Percentiles rank a stretch among this genome's conserved stretches.
phyloP scores from a whole-genome alignment of 23 red algal species.

The Gracilaria vermiculophylla region DNA sequence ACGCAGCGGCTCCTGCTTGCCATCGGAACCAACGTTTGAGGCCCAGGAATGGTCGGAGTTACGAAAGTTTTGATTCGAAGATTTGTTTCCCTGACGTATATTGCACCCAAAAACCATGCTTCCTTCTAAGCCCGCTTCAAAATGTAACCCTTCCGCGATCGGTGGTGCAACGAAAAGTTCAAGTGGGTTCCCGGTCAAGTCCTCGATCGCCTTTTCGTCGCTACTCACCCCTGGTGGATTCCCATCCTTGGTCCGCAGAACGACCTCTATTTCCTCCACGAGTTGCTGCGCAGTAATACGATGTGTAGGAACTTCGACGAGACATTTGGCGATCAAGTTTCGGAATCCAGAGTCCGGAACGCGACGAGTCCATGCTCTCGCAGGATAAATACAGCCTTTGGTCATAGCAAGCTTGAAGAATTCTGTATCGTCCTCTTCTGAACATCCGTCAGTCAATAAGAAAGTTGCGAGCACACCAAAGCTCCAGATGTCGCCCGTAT shows the following conservation, averaged over 20 bases:
- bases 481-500: constrained; percentile 43
- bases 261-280: background rate
- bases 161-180: no score
- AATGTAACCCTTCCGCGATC: background rate
- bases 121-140: background rate
- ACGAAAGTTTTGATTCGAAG: background rate
- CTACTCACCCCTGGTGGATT: background rate
- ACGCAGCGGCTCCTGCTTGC: background rate
- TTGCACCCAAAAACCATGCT: background rate
- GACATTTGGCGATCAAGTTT: constrained; percentile 21
- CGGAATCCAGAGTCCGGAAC: background rate
- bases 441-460: constrained; percentile 11
- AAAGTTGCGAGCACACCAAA: constrained; percentile 53
- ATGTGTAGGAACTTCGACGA: background rate
- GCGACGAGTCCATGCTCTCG: constrained; percentile 2
- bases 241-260: background rate
- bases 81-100: background rate
- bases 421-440: constrained; percentile 8
- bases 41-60: background rate
- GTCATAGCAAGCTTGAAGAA: background rate
- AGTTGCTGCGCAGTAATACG: constrained; percentile 28
- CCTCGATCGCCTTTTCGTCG: background rate
- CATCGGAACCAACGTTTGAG: background rate
- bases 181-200: background rate
- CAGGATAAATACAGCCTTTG: background rate